Base-by-base conservation (phyloP, 2,329 filamentous ascomycete genomes). In the Alternaria sp. region DNA sequence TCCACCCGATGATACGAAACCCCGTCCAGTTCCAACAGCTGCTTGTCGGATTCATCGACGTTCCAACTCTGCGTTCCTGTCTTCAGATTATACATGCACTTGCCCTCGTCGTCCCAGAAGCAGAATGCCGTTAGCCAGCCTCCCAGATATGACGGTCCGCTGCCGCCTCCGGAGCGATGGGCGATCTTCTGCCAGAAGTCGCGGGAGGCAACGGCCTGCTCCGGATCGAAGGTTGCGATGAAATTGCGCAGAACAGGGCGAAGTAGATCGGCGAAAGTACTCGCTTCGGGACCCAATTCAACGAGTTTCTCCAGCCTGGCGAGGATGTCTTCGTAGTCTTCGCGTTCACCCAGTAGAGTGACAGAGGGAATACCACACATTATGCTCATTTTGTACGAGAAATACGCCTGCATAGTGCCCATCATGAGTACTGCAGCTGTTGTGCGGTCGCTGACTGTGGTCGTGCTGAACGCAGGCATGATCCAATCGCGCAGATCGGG, bases 51-150 rank as follows among this genome's bases (percentile, higher is more conserved):
- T 20, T 25, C 8, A 2, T 21, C 10, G 37, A 41, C 37, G n/a
- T 15, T n/a, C 28, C 28, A 21, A 15, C 2, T 0, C 11, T 20
- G 26, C 47, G 18, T 12, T 8, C 5, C 25, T 20, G 14, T 47
- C 20, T 46, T 30, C 46, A 21, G 9, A 12, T 51, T 14, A 43
- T 64, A 58, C 28, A 70, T 33, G 7, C 43, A 53, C 15, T 64
- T 58, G 0, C 67, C 69, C 6, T 67, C 28, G 7, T 51, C 49
- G 14, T 67, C 20, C 68, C 71, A 73, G 55, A 68, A 69, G 28
- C 63, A 66, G 30, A 73, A 73, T 2, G 70, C 68, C 10, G 65
- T 65, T 18, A 72, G 58, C 70, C 68, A 73, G 10, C 70, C 71
- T 1, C 64, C 64, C 4, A 71, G 54, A n/a, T 59, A 60, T 1